A percentile compares a stretch with the other conserved stretches of the same genome.
Evolutionary conservation across 2,329 filamentous ascomycete species (phyloP).

Genomic region (Ophiostoma sp.): DNA sequence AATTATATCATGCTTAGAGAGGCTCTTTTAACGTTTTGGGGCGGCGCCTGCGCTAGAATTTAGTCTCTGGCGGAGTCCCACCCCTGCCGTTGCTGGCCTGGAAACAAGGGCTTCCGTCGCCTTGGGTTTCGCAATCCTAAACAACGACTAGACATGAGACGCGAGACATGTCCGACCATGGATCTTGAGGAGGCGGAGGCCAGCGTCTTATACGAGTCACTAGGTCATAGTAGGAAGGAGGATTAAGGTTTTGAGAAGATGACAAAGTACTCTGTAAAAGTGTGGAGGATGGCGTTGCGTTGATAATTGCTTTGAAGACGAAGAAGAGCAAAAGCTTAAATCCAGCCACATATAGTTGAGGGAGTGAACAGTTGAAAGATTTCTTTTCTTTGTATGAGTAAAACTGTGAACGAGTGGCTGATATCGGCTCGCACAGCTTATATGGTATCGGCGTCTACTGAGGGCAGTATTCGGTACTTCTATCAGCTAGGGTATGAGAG

Average conservation of each 20-base stretch:
- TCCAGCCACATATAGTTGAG: too few relatives aligned
- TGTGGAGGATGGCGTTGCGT: neutral
- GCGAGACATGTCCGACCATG: slow-evolving; percentile 31
- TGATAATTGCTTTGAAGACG: too few relatives aligned
- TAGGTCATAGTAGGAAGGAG: neutral
- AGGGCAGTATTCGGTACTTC: neutral
- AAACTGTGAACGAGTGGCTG: too few relatives aligned
- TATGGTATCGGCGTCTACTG: neutral
- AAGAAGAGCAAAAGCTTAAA: neutral
- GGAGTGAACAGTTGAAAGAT: too few relatives aligned
- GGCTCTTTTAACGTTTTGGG: neutral
- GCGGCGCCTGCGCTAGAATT: neutral
- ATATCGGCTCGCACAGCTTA: too few relatives aligned
- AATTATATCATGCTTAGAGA: neutral
- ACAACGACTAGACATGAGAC: slow-evolving; percentile 29
- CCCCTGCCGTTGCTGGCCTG: neutral
- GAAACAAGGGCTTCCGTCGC: slow-evolving; percentile 33
- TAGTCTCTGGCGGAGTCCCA: neutral
- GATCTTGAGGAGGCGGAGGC: slow-evolving; percentile 17
- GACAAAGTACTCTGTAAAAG: neutral
- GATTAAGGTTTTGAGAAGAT: neutral
- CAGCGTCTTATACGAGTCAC: neutral
- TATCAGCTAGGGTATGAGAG: neutral
- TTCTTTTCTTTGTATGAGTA: too few relatives aligned
- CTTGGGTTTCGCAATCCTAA: slow-evolving; percentile 36